These are phyloP conservation scores for Erysimum cheiri DNA, from an alignment of 441 rosid genomes.

Conservation along the genomic window DNA sequence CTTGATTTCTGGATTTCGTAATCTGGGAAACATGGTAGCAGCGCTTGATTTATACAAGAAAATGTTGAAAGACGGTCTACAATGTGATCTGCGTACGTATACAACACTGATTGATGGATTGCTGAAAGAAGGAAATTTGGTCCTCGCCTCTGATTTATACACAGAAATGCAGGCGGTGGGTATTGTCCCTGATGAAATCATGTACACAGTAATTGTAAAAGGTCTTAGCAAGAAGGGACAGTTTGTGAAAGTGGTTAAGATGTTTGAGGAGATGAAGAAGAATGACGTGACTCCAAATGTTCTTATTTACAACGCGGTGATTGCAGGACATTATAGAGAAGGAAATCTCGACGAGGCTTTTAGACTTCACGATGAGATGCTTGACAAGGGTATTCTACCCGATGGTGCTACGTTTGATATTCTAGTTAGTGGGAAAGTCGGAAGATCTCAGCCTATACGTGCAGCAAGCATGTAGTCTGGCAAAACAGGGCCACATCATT, in stretches of 20 bases:
- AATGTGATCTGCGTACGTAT: slow-evolving; percentile 58
- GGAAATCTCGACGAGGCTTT: slow-evolving; percentile 73
- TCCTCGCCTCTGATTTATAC: slow-evolving; percentile 70
- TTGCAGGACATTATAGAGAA: slow-evolving; percentile 69
- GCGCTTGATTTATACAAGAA: slow-evolving; percentile 63
- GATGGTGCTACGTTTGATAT: slow-evolving; percentile 71
- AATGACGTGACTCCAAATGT: slow-evolving; percentile 56
- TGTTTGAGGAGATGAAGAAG: slow-evolving; percentile 63
- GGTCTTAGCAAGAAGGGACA: slow-evolving; percentile 67
- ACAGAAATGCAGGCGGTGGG: slow-evolving; percentile 70
- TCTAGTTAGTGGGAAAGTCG: slow-evolving; percentile 56
- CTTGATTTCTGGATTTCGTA: slow-evolving; percentile 63
- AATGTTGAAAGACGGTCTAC: slow-evolving; percentile 57
- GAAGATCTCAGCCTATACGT: slow-evolving; percentile 37
- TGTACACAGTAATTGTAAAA: slow-evolving; percentile 62
- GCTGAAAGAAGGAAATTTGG: slow-evolving; percentile 67
- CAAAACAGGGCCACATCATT: background rate
- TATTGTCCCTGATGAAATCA: slow-evolving; percentile 63
- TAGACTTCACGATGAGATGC: slow-evolving; percentile 77
- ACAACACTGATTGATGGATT: slow-evolving; percentile 67
- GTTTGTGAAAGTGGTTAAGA: slow-evolving; percentile 57
- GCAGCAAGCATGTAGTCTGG: slow-evolving; percentile 35
- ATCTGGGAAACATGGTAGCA: slow-evolving; percentile 56
- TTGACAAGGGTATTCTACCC: slow-evolving; percentile 74
- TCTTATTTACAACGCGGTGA: slow-evolving; percentile 60